Evolutionary conservation across 163 green algal species (phyloP).

Genomic region (Chloromonas sp.): DNA sequence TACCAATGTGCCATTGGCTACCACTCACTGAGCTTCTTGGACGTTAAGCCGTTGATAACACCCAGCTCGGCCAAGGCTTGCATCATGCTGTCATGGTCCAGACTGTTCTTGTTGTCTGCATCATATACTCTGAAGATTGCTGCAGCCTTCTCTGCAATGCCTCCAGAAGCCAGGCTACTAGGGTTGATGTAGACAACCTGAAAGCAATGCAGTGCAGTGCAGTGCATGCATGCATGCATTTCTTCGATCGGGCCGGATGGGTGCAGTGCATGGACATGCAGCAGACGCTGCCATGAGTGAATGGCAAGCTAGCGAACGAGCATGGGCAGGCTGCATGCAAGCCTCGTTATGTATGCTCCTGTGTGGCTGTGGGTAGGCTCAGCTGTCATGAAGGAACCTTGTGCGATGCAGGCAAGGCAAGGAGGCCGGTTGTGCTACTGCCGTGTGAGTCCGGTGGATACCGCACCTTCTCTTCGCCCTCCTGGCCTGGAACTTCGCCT

Average conservation of each 20-base stretch:
- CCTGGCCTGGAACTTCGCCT: background rate
- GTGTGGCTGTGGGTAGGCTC: background rate
- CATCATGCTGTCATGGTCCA: constrained; percentile 27
- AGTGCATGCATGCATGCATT: background rate
- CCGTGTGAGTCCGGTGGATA: background rate
- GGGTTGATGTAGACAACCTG: constrained; percentile 7
- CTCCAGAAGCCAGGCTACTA: constrained; percentile 1
- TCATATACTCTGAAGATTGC: constrained; percentile 21
- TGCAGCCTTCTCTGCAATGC: constrained; percentile 14
- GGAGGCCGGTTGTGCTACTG: background rate
- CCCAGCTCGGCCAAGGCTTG: constrained; percentile 25
- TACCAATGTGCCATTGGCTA: too few species aligned
- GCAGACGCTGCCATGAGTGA: background rate
- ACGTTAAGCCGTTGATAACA: constrained; percentile 25
- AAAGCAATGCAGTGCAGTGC: background rate
- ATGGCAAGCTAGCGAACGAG: background rate
- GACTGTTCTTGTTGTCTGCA: constrained; percentile 14
- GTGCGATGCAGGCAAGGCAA: background rate
- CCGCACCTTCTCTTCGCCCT: background rate
- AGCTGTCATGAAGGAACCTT: background rate
- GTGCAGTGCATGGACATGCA: background rate
- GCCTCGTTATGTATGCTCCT: background rate
- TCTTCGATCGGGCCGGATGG: background rate
- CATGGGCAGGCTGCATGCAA: background rate
- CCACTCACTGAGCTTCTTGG: constrained; percentile 32